Percentiles rank a stretch among this genome's conserved stretches.
Conservation (phyloP, 2,329 filamentous ascomycete species). For the Ciborinia camelliae region DNA sequence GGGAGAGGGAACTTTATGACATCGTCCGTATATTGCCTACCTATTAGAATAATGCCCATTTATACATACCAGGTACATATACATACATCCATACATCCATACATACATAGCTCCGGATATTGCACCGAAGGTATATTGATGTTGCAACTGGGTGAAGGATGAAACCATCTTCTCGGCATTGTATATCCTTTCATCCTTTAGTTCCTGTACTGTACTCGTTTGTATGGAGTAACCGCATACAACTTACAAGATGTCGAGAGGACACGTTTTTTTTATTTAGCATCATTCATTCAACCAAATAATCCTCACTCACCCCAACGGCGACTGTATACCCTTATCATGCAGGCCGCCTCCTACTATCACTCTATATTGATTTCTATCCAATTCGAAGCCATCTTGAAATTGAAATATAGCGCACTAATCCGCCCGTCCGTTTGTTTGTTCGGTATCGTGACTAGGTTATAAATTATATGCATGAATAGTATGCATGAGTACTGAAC, state of each 20-base stretch:
- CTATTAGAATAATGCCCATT: not conserved
- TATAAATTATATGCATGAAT: not conserved
- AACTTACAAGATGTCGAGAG: not conserved
- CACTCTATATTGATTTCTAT: not conserved
- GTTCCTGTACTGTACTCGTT: not conserved
- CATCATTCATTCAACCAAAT: not conserved
- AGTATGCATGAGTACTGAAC: not conserved
- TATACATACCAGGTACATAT: not conserved
- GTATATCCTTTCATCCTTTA: not conserved
- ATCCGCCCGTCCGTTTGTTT: conserved; percentile 8
- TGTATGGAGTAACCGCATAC: not conserved
- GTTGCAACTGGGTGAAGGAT: conserved; percentile 9
- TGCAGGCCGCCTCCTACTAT: conserved; percentile 7
- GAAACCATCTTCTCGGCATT: not conserved
- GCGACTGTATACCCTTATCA: not conserved
- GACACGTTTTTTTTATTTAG: not conserved
- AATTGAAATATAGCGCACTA: conserved; percentile 2
- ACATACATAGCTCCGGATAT: conserved; percentile 7
- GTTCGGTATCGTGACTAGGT: conserved; percentile 8
- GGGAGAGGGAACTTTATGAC: not conserved
- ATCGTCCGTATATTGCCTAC: not conserved
- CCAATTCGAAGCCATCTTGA: not conserved
- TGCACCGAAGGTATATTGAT: conserved; percentile 10
- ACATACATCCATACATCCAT: conserved; percentile 1
- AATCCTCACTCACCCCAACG: not conserved